These are phyloP conservation scores for Penicillium cinerascens DNA, from an alignment of 495 filamentous ascomycete species.

Conservation along the genomic window DNA sequence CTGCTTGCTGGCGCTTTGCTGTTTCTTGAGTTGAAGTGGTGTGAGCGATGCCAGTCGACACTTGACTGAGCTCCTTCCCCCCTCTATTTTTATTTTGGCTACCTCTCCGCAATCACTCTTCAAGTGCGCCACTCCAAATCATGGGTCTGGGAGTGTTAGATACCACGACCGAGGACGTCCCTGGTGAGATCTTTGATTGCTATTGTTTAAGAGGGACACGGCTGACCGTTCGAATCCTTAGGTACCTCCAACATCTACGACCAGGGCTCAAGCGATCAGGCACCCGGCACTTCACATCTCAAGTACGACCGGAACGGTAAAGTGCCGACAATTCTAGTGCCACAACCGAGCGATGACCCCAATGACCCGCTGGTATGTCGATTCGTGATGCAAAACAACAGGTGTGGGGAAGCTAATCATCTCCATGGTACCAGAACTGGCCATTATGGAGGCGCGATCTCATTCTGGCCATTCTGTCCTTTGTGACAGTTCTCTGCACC, in stretches of 20 bases:
- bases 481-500: slow-evolving; percentile 76
- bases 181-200: slow-evolving; percentile 52
- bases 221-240: slow-evolving; percentile 20
- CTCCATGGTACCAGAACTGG: slow-evolving; percentile 64
- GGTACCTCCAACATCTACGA: slow-evolving; percentile 66
- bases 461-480: slow-evolving; percentile 72
- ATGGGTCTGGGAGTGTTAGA: slow-evolving; percentile 87
- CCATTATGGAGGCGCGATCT: slow-evolving; percentile 81
- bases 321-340: slow-evolving; percentile 68
- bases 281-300: slow-evolving; percentile 40
- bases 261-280: slow-evolving; percentile 41
- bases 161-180: slow-evolving; percentile 59
- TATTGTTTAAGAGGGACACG: neutral
- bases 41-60: neutral
- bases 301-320: slow-evolving; percentile 71
- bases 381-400: neutral
- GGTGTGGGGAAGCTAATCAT: neutral
- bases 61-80: neutral
- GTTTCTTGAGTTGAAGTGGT: neutral
- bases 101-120: neutral
- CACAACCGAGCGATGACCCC: slow-evolving; percentile 76
- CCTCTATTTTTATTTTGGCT: neutral
- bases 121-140: slow-evolving; percentile 2
- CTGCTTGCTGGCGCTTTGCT: neutral
- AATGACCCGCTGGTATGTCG: slow-evolving; percentile 67